Evolutionary conservation across 768 basidiomycete genomes (phyloP), one percentile per base, ranked within the genome.

Genomic region (Dentipellis fragilis): DNA sequence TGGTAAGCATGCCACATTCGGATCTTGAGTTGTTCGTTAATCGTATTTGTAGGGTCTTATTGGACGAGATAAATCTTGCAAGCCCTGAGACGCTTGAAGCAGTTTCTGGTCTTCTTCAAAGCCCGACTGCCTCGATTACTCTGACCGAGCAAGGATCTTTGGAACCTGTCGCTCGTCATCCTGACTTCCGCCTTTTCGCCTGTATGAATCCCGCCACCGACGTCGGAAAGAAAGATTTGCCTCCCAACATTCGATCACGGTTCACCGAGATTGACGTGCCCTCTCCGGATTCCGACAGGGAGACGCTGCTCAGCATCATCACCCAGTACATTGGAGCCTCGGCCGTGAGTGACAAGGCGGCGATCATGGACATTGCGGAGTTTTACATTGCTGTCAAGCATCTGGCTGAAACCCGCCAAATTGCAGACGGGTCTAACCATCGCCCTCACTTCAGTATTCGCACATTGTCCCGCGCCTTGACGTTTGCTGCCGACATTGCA

Each of bases 161-260:
- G 54, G 90, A 93, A 62, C 87, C 89, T 1, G 78, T 98, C 29
- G 85, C 86, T 50, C 87, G 96, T 0, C 96, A 99, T 67, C 84
- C 92, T 16, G 87, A 95, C 63, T 99, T 99, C 73, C 88, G 95
- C 17, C 76, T 98, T 4, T 98, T 98, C 64, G 93, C 93, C 4
- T 99, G 96, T 68, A 99, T 99, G 96, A 99, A 99, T 66, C 96
- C 96, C 4, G 96, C 96, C 0, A 99, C 94, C 3, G 96, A 99
- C 63, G 89, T 97, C 12, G 96, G 96, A 36, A 99, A 98, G 74
- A 96, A 93, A 64, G 95, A 98, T 64, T 83, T 99, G 0, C 91
- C 93, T 16, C 85, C 89, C 4, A 87, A 86, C 63, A 89, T 98
- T 50, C 84, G 94, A 37, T 81, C 87, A 10, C 83, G 89, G 34